These are phyloP conservation scores for Talaromyces atroroseus DNA, from an alignment of 2,329 filamentous ascomycete genomes.

Conservation along the genomic window DNA sequence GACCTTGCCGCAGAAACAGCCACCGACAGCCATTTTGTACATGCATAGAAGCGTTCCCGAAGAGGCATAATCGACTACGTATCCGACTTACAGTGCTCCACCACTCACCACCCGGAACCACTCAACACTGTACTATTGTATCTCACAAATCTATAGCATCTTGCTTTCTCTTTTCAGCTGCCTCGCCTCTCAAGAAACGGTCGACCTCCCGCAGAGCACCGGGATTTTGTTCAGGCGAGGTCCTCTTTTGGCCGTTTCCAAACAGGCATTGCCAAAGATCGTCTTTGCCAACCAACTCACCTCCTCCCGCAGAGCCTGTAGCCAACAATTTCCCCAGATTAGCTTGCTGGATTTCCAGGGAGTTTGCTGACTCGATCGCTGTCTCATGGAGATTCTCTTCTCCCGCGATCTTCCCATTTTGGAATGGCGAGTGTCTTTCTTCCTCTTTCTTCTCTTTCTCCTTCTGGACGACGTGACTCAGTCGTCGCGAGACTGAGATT, in stretches of 20 bases:
- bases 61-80: no score
- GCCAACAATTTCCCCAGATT: conserved; percentile 64
- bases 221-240: conserved; percentile 18
- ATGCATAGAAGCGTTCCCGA: no score
- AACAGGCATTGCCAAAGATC: conserved; percentile 91
- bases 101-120: no score
- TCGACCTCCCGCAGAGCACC: conserved; percentile 42
- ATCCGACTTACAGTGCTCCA: no score
- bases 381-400: conserved; percentile 47
- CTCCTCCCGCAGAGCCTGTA: conserved; percentile 60
- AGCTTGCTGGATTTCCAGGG: conserved; percentile 71
- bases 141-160: not conserved
- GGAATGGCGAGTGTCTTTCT: conserved; percentile 25
- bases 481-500: conserved; percentile 69
- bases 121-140: no score
- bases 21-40: conserved; percentile 25
- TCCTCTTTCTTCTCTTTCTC: conserved; percentile 32
- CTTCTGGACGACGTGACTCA: conserved; percentile 65
- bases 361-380: conserved; percentile 76
- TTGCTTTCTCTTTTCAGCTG: conserved; percentile 45
- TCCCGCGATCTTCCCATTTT: conserved; percentile 12
- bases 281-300: conserved; percentile 70
- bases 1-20: conserved; percentile 34
- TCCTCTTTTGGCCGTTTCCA: conserved; percentile 46
- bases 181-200: conserved; percentile 50